Conservation (phyloP, 2,329 filamentous ascomycete genomes). For the Mycosphaerella sp. region DNA sequence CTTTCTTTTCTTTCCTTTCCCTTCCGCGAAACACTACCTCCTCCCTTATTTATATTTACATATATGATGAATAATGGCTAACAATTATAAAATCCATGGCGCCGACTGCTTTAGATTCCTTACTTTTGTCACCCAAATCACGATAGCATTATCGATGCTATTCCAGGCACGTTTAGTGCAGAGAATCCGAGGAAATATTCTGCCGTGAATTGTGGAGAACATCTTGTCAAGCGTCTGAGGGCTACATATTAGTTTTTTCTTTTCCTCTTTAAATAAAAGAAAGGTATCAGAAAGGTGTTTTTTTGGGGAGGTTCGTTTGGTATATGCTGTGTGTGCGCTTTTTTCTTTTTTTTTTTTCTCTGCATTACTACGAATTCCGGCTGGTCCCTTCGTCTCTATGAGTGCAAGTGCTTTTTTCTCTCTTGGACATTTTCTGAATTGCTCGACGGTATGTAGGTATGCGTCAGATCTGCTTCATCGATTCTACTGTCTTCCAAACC, state of each 20-base stretch:
- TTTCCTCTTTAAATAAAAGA: no score
- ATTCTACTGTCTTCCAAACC: no score
- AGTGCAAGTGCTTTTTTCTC: no score
- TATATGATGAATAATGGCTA: not conserved
- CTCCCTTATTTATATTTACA: no score
- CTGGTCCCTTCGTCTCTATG: no score
- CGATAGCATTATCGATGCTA: slow-evolving; percentile 66
- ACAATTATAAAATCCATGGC: no score
- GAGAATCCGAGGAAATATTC: slow-evolving; percentile 67
- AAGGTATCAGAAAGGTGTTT: slow-evolving; percentile 6
- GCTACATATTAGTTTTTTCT: slow-evolving; percentile 49
- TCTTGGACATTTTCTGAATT: no score
- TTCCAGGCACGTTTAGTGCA: slow-evolving; percentile 68
- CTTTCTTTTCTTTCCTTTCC: no score
- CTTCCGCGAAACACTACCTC: not conserved
- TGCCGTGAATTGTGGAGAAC: slow-evolving; percentile 68
- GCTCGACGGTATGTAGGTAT: no score
- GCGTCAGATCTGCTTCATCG: no score
- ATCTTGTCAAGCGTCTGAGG: slow-evolving; percentile 67
- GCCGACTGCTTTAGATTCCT: slow-evolving; percentile 49
- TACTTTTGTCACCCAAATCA: slow-evolving; percentile 89
- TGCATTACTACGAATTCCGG: no score
- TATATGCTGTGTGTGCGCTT: not conserved
- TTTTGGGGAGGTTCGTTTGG: slow-evolving; percentile 4
- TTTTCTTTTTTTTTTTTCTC: no score